A percentile compares a stretch with the other conserved stretches of the same genome.
These are phyloP conservation scores for Boletus nobilissimus DNA, from an alignment of 1,284 basidiomycete genomes.

Conservation along the genomic window DNA sequence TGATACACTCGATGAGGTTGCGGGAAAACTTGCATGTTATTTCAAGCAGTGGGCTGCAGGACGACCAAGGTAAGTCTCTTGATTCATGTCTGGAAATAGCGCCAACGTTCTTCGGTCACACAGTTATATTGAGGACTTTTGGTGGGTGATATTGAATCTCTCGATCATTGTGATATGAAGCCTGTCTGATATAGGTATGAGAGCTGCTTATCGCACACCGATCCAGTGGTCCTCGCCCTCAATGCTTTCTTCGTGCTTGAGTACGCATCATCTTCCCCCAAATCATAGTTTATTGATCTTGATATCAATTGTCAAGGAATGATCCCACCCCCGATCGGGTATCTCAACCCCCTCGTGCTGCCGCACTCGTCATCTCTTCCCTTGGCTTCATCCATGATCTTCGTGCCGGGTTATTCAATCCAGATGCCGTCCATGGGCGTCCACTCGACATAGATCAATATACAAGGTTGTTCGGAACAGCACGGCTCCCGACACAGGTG, in stretches of 20 bases:
- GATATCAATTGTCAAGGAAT: slow-evolving; percentile 63
- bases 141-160: slow-evolving; percentile 60
- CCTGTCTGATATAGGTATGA: slow-evolving; percentile 74
- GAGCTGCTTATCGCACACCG: slow-evolving; percentile 90
- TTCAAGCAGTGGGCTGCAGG: slow-evolving; percentile 81
- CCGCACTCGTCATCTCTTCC: slow-evolving; percentile 89
- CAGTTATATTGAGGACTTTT: slow-evolving; percentile 98
- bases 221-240: slow-evolving; percentile 91
- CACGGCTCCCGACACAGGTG: slow-evolving; percentile 92
- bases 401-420: slow-evolving; percentile 82
- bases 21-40: slow-evolving; percentile 40
- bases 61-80: slow-evolving; percentile 66
- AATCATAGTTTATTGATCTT: neutral
- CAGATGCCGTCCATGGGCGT: slow-evolving; percentile 82
- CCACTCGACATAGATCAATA: slow-evolving; percentile 98
- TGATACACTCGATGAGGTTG: slow-evolving; percentile 29
- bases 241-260: slow-evolving; percentile 99
- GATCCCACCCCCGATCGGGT: slow-evolving; percentile 92
- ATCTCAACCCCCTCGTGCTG: slow-evolving; percentile 90
- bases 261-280: slow-evolving; percentile 56
- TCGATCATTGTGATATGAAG: neutral
- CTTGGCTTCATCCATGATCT: slow-evolving; percentile 96
- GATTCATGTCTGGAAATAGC: slow-evolving; percentile 4
- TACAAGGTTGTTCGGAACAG: slow-evolving; percentile 89
- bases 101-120: slow-evolving; percentile 21